Evolutionary conservation across 1,284 basidiomycete species (phyloP), one percentile per base, ranked within the genome.

Genomic region (Marasmius tenuissimus): DNA sequence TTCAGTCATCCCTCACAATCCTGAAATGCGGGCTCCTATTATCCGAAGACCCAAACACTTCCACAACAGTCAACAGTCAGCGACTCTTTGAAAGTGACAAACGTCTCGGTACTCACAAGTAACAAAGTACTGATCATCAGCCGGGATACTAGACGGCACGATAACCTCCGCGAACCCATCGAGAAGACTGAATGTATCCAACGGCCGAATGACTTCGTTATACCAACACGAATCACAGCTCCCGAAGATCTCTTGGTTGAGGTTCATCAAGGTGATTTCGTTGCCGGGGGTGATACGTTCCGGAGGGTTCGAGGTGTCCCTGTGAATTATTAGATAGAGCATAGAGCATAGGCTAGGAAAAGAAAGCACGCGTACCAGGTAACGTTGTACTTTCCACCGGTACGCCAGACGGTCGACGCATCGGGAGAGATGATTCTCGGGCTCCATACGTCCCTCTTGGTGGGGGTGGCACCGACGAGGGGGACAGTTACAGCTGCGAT

Each of bases 351-450:
- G 27, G 10, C 27, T 45, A 50, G 11, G 54, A 27, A n/a, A 20
- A 14, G 16, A 20, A n/a, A n/a, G n/a, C n/a, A 2, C 9, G 16
- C 52, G 7, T 22, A 63, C 62, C 62, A 63, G 33, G 62, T 63
- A 51, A 63, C 62, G 12, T 50, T 50, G 22, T 56, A 55, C 6
- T 35, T 47, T 12, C 40, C 56, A 10, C 62, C 62, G 50, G 58
- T 34, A 14, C 35, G 14, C 62, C 62, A 63, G 22, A 58, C 48
- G 9, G 62, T 61, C 12, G 37, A 47, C 20, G 55, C 51, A 22
- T 54, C 45, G 18, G 62, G 62, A 10, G 56, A 60, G 20, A 56
- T 63, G 42, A 63, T 63, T 4, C 39, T 55, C 11, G 62, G 62
- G 37, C n/a, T 56, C 39, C 45, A 63, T 11, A 63, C 56, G 16